Evolutionary conservation across 805 yeast genomes (phyloP), one percentile per base, ranked within the genome.

Genomic region (Pichia heedii): DNA sequence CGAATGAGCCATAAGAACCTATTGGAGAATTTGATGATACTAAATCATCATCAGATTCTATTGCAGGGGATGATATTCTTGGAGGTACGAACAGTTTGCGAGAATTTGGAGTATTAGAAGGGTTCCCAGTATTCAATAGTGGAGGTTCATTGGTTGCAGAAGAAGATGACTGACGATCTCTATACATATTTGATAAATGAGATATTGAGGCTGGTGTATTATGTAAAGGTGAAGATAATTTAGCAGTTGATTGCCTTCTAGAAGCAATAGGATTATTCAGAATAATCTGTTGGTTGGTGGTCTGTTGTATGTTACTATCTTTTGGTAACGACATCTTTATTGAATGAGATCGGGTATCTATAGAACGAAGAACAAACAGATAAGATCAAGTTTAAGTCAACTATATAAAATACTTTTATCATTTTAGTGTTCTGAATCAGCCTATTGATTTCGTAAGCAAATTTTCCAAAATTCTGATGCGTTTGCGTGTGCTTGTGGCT

Each of bases 221-320:
- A 46, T 45, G 35, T n/a, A 50, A 20, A 2, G 65, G 62, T 5
- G 67, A 57, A 1, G 57, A 55, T 3, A 63, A 47, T 42, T 57
- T 56, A 8, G 64, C 66, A 54, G 61, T 63, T 3, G 68, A 63
- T 7, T 58, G 55, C 33, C 65, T 41, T 46, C 66, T 53, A 36
- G 50, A 46, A n/a, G 49, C 53, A 19, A 48, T 45, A 5, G 45
- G 32, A 8, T 40, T 39, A 2, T 29, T 30, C 3, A 29, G 15
- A 15, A 12, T 8, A 15, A 8, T n/a, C n/a, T n/a, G n/a, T n/a
- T n/a, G n/a, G n/a, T n/a, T n/a, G n/a, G n/a, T n/a, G n/a, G n/a
- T n/a, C n/a, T n/a, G n/a, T n/a, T n/a, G 32, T 12, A 13, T 12
- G 13, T 12, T 15, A 29, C 7, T 29, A 29, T 29, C 15, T 7